Conservation (phyloP, 2,329 filamentous ascomycete genomes). For the Nakataea oryzae region DNA sequence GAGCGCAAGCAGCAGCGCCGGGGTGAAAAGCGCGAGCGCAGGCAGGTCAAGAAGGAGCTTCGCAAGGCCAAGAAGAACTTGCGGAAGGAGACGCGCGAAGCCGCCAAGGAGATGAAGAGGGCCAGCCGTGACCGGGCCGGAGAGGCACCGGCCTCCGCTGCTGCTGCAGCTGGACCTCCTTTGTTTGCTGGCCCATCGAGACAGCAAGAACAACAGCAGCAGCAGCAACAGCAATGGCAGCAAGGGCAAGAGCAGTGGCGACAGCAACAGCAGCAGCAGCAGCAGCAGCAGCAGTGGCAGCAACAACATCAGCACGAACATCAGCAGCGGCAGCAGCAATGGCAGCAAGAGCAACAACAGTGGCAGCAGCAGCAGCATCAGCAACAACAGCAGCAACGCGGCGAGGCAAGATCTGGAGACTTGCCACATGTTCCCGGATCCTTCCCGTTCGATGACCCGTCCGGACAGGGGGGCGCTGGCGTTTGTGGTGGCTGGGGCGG, state of each 20-base stretch:
- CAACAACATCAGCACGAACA: not conserved
- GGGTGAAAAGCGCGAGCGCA: constrained; percentile 17
- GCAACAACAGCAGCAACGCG: not conserved
- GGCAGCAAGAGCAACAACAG: not conserved
- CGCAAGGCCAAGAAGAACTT: constrained; percentile 6
- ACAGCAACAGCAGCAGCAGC: not conserved
- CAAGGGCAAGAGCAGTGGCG: not conserved
- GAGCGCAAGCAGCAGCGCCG: constrained; percentile 20
- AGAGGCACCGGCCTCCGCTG: not conserved
- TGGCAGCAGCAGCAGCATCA: not conserved
- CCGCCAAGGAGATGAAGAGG: constrained; percentile 10
- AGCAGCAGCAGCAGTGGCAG: not conserved
- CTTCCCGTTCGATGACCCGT: not conserved
- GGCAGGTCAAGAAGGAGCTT: constrained; percentile 17
- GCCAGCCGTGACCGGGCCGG: not conserved
- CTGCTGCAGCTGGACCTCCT: not conserved
- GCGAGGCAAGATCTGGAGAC: not conserved
- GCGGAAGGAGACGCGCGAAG: not conserved
- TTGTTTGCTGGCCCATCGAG: not conserved
- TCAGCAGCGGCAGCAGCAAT: not conserved
- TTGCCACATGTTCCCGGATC: not conserved
- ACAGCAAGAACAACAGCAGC: not conserved
- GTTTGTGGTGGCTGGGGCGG: not conserved
- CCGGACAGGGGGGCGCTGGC: not conserved
- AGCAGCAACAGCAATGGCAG: not conserved